Evolutionary conservation across 83 land plant species (phyloP).

Genomic region (Picea mariana): DNA sequence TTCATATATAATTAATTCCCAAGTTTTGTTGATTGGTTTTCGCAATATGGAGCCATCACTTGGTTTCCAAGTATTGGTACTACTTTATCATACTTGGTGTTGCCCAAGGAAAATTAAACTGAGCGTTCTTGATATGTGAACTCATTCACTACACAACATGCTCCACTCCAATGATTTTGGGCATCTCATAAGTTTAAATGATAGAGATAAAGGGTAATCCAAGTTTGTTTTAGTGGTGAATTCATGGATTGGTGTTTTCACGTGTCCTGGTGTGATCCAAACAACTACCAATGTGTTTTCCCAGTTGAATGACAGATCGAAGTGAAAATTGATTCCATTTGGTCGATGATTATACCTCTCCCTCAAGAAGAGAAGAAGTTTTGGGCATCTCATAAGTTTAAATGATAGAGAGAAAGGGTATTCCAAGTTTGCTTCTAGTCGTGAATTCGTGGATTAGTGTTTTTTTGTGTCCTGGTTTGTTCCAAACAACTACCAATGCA

Average conservation of each 20-base stretch:
- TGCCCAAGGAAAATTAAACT: conserved; percentile 13
- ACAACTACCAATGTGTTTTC: too few species aligned
- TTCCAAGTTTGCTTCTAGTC: conserved; percentile 59
- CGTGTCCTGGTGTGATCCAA: too few species aligned
- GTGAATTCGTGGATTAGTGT: conserved; percentile 53
- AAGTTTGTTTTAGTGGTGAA: conserved; percentile 52
- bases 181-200: conserved; percentile 77
- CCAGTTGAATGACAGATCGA: too few species aligned
- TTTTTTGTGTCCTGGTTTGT: too few species aligned
- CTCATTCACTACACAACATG: conserved; percentile 58
- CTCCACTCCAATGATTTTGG: conserved; percentile 87
- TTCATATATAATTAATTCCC: too few species aligned
- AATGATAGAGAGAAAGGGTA: conserved; percentile 87
- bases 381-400: conserved; percentile 75
- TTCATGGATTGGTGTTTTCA: conserved; percentile 40
- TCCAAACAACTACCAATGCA: too few species aligned
- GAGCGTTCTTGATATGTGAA: background rate
- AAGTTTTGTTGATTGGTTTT: too few species aligned
- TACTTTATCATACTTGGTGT: conserved; percentile 81
- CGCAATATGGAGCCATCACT: conserved; percentile 73
- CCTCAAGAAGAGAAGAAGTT: background rate
- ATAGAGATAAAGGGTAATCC: conserved; percentile 75
- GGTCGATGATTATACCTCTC: too few species aligned
- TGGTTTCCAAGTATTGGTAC: conserved; percentile 69
- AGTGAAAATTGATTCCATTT: too few species aligned